A percentile compares a stretch with the other conserved stretches of the same genome.
These are phyloP conservation scores for Globisporangium splendens DNA, from an alignment of 352 stramenopile species.

Conservation along the genomic window DNA sequence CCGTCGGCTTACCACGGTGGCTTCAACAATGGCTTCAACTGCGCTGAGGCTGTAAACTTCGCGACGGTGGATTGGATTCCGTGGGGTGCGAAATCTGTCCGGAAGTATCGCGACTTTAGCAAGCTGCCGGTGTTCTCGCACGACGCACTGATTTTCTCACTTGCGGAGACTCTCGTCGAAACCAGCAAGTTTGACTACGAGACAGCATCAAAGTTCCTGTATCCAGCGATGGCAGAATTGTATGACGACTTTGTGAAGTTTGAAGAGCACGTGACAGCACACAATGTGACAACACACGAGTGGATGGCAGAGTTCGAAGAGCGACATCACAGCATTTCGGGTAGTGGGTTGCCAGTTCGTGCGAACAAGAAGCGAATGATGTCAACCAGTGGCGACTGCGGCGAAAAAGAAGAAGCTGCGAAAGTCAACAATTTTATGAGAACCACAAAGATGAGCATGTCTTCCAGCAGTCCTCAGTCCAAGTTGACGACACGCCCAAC, in stretches of 20 bases:
- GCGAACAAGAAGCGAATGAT: conserved; percentile 17
- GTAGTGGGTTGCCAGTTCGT: conserved; percentile 3
- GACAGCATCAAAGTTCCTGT: conserved; percentile 36
- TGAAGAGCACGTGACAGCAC: conserved; percentile 28
- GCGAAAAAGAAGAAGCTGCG: conserved; percentile 25
- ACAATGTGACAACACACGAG: conserved; percentile 38
- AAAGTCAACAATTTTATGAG: conserved; percentile 12
- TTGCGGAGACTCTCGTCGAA: conserved; percentile 70
- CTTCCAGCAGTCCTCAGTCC: conserved; percentile 6
- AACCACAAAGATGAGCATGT: conserved; percentile 18
- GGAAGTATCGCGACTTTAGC: conserved; percentile 69
- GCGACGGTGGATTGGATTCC: conserved; percentile 87
- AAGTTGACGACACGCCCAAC: conserved; percentile 43
- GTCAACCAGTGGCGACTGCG: conserved; percentile 12
- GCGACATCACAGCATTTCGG: conserved; percentile 12
- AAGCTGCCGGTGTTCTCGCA: conserved; percentile 87
- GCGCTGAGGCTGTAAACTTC: conserved; percentile 90
- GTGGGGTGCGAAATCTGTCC: conserved; percentile 68
- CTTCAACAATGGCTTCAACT: conserved; percentile 97
- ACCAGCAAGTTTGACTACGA: conserved; percentile 49
- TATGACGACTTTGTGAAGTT: conserved; percentile 55
- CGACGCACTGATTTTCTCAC: conserved; percentile 75
- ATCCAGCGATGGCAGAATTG: conserved; percentile 63
- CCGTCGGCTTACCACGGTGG: conserved; percentile 97
- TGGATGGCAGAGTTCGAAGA: conserved; percentile 53